phyloP scores from a whole-genome alignment of 495 filamentous ascomycete genomes.

The Margaritispora aquatica region DNA sequence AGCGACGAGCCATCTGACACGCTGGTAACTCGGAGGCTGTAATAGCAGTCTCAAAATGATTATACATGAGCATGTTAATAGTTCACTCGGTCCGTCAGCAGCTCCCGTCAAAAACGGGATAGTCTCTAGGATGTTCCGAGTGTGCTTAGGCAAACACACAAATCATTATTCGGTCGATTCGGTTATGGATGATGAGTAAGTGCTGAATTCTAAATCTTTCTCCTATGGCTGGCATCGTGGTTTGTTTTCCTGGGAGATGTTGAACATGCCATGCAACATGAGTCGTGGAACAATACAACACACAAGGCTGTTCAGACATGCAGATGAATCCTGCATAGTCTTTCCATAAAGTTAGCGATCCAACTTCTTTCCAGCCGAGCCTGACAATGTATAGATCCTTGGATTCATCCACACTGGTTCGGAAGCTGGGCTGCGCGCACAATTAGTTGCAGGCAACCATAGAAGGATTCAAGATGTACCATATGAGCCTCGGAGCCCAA shows the following conservation, averaged over 20 bases:
- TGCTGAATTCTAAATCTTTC: neutral
- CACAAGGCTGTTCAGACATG: neutral
- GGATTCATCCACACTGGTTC: no score
- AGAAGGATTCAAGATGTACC: neutral
- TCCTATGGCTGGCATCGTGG: neutral
- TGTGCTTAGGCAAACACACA: no score
- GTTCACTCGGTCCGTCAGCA: no score
- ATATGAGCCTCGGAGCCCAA: neutral
- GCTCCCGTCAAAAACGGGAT: no score
- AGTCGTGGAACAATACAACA: neutral
- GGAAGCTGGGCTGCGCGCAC: no score
- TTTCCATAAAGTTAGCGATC: neutral
- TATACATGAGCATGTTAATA: no score
- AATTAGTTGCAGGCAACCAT: no score
- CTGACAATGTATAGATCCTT: no score
- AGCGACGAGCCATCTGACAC: neutral
- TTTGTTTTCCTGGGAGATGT: neutral
- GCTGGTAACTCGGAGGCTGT: neutral
- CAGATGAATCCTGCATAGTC: neutral
- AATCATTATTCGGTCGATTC: no score
- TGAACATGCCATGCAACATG: neutral
- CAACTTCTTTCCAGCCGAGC: neutral
- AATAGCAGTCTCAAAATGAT: no score
- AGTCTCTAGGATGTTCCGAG: no score
- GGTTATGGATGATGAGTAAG: no score